A percentile compares a stretch with the other conserved stretches of the same genome.
phyloP scores from a whole-genome alignment of 768 basidiomycete genomes.

The Cystobasidium ongulense region DNA sequence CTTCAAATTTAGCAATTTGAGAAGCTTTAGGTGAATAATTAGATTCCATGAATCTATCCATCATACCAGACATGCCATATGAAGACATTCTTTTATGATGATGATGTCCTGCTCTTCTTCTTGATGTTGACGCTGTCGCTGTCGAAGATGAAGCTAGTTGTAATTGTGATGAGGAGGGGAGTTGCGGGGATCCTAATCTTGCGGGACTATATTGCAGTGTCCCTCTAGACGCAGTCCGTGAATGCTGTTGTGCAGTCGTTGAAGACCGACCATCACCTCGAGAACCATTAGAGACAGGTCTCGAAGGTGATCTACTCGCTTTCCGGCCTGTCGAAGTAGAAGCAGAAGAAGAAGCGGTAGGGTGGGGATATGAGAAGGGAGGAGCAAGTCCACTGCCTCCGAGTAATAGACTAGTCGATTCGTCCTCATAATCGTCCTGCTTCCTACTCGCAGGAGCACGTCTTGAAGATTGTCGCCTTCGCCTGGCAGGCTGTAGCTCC shows the following conservation, averaged over 20 bases:
- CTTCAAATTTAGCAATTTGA: constrained; percentile 17
- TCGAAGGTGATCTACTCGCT: not conserved
- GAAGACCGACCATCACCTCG: not conserved
- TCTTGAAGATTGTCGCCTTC: not conserved
- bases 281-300: not conserved
- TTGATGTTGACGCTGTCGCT: not conserved
- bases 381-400: constrained; percentile 5
- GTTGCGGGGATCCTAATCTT: not conserved
- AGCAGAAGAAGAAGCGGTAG: not conserved
- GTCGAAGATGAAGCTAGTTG: not conserved
- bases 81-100: not conserved
- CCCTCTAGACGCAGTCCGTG: not conserved
- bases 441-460: not conserved
- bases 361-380: not conserved
- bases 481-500: not conserved
- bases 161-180: not conserved
- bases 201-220: not conserved
- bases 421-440: not conserved
- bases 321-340: not conserved
- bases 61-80: constrained; percentile 15
- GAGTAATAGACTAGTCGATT: not conserved
- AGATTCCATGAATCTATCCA: constrained; percentile 26
- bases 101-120: constrained; percentile 1
- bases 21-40: constrained; percentile 22
- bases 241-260: too few relatives aligned